Evolutionary conservation across 2,329 filamentous ascomycete genomes (phyloP).

Genomic region (Aureobasidium sp.): DNA sequence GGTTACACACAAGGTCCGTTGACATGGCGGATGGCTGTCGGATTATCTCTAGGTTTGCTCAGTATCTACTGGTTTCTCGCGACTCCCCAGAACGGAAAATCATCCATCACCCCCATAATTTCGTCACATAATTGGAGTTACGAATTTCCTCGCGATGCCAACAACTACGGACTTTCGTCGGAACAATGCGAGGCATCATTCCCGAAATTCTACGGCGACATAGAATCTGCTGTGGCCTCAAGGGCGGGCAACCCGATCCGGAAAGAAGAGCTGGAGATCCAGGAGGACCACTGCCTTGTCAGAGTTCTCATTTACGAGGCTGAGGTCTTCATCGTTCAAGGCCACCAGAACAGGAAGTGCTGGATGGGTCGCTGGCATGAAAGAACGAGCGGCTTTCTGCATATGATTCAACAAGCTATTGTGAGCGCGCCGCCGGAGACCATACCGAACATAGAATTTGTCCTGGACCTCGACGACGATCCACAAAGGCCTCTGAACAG

Average conservation of each 20-base stretch:
- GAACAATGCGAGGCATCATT: slow-evolving; percentile 26
- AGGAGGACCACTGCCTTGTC: background rate
- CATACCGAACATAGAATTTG: slow-evolving; percentile 42
- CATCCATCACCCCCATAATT: no score
- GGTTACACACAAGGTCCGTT: no score
- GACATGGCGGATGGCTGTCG: no score
- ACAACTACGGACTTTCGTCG: slow-evolving; percentile 22
- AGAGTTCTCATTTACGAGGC: slow-evolving; percentile 9
- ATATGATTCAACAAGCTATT: slow-evolving; percentile 41
- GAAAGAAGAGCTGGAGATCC: slow-evolving; percentile 1
- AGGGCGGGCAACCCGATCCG: background rate
- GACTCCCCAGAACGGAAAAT: no score
- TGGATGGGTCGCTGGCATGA: slow-evolving; percentile 7
- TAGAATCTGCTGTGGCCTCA: slow-evolving; percentile 30
- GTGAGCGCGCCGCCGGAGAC: slow-evolving; percentile 29
- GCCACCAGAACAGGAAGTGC: background rate
- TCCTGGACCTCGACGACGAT: background rate
- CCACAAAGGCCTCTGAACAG: background rate
- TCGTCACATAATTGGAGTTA: no score
- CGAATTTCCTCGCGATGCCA: slow-evolving; percentile 18
- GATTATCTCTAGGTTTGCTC: no score
- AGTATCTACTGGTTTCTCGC: no score
- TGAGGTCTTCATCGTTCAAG: slow-evolving; percentile 12
- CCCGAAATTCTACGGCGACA: slow-evolving; percentile 24
- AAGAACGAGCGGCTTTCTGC: slow-evolving; percentile 21